Base-by-base conservation (phyloP, 768 basidiomycete genomes). In the Tylopilus rubrobrunneus region DNA sequence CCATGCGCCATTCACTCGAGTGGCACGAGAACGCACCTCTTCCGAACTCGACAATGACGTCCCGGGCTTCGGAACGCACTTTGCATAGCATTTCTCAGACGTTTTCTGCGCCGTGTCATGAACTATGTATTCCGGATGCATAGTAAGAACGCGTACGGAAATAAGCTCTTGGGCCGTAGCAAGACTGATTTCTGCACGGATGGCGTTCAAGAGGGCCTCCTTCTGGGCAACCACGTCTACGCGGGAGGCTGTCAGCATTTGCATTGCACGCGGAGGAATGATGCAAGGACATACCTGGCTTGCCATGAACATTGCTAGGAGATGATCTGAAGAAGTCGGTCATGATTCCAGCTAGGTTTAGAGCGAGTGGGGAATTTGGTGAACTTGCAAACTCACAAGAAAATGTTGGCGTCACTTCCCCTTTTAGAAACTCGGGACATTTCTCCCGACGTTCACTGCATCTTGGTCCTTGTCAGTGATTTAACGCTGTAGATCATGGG, bases 161-260 rank as follows among this genome's bases (percentile, higher is more conserved):
- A 93, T 85, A 46, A 93, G 82, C 60, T 89, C 87, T 65, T 92
- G 89, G 0, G 86, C 90, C 53, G 87, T 89, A 1, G 80, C 77
- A 12, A 89, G 73, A 7, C 81, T 86, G 54, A 92, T 74, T 72
- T 93, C 89, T 41, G 78, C 78, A 34, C 81, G 79, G 46, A 93
- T 79, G 41, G 78, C 75, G 48, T 77, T 77, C 83, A 88, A 86
- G 51, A 82, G 55, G 23, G 71, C 71, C 42, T 77, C 73, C 53
- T 74, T 74, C 46, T 74, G 71, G 17, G 75, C 57, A 3, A 60
- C 59, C 62, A 65, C 64, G 59, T 77, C 78, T 39, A n/a, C 49
- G 40, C 6, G 11, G 6, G 21, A 36, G 8, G 17, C 5, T n/a
- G 4, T 49, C 4, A 56, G 52, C 23, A 46, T 36, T 23, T 46